phyloP scores from a whole-genome alignment of 2,329 filamentous ascomycete species.

The Xylaria polymorpha region DNA sequence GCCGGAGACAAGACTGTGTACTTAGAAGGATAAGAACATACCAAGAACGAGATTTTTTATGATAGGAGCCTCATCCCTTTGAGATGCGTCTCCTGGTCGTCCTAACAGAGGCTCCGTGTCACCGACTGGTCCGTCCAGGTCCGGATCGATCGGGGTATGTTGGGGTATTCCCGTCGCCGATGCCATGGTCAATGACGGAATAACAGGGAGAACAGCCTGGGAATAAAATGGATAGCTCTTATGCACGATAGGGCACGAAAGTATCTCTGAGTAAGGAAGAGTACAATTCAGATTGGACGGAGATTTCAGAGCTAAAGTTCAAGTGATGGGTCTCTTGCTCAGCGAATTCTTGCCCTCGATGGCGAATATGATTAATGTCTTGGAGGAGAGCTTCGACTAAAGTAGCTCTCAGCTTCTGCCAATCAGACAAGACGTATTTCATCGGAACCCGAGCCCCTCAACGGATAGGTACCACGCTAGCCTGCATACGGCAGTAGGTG shows the following conservation, averaged over 20 bases:
- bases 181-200: conserved; percentile 63
- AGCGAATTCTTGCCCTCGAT: conserved; percentile 44
- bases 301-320: conserved; percentile 17
- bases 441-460: neutral
- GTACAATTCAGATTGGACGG: neutral
- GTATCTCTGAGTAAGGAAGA: neutral
- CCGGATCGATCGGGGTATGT: conserved; percentile 52
- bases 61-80: conserved; percentile 72
- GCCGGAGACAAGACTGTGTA: conserved; percentile 7
- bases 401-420: conserved; percentile 29
- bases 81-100: conserved; percentile 76
- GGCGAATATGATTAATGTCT: conserved; percentile 43
- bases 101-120: conserved; percentile 80
- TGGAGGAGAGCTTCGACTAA: conserved; percentile 15
- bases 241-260: conserved; percentile 12
- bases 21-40: conserved; percentile 54
- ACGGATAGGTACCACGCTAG: neutral
- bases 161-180: conserved; percentile 76
- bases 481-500: neutral
- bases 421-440: conserved; percentile 30
- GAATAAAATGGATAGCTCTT: conserved; percentile 5
- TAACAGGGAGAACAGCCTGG: conserved; percentile 30
- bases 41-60: conserved; percentile 79
- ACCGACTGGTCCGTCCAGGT: conserved; percentile 50
- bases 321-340: conserved; percentile 27